Evolutionary conservation across 2,329 filamentous ascomycete genomes (phyloP).

Genomic region (Fusarium sp.): DNA sequence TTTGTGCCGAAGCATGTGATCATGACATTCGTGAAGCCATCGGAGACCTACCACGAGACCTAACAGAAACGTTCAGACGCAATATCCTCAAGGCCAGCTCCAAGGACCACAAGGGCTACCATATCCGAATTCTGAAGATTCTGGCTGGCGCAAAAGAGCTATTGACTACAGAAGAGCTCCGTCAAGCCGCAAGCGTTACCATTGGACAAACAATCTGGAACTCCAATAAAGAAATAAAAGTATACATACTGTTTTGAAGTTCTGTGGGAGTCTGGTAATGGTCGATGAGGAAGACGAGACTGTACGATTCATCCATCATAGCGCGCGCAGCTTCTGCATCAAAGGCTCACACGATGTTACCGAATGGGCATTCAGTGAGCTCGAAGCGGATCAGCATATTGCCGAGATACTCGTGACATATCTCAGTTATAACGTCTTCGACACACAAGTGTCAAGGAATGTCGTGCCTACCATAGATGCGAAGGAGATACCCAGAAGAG

Average conservation of each 20-base stretch:
- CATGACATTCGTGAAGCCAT: slow-evolving; percentile 50
- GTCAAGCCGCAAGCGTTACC: slow-evolving; percentile 53
- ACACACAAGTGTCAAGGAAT: not conserved
- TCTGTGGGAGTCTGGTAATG: slow-evolving; percentile 50
- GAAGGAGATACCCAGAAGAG: not conserved
- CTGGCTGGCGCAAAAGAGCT: slow-evolving; percentile 46
- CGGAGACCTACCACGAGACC: slow-evolving; percentile 44
- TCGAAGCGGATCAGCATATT: not conserved
- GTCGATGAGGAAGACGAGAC: slow-evolving; percentile 48
- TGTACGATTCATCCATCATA: slow-evolving; percentile 50
- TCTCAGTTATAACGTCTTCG: slow-evolving; percentile 9
- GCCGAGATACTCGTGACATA: slow-evolving; percentile 8
- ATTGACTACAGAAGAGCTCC: slow-evolving; percentile 50
- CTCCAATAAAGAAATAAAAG: slow-evolving; percentile 36
- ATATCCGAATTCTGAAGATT: slow-evolving; percentile 48
- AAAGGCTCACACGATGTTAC: slow-evolving; percentile 21
- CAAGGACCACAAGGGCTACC: slow-evolving; percentile 14
- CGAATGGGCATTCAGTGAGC: not conserved
- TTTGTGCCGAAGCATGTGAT: slow-evolving; percentile 53
- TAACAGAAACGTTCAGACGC: slow-evolving; percentile 48
- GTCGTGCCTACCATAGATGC: not conserved
- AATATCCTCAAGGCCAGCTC: slow-evolving; percentile 44
- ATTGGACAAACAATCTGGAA: slow-evolving; percentile 48
- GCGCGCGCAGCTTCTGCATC: slow-evolving; percentile 49
- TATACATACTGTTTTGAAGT: slow-evolving; percentile 41